Evolutionary conservation across 2,329 filamentous ascomycete genomes (phyloP).

Genomic region (Cercospora berteroae): DNA sequence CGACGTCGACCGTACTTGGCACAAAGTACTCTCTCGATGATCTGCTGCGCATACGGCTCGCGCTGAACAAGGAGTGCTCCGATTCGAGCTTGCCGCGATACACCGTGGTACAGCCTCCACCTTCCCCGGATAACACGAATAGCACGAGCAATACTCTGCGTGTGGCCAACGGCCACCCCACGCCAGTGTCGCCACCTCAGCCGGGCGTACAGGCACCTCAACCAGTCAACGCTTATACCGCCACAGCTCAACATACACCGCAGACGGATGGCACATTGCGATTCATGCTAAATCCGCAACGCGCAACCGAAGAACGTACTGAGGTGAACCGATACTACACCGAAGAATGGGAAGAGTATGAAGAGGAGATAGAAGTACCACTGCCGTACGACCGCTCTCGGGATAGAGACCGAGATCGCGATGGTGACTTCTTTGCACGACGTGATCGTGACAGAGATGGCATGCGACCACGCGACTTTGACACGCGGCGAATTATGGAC

Average conservation of each 20-base stretch:
- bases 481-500: slow-evolving; percentile 12
- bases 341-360: slow-evolving; percentile 73
- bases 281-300: slow-evolving; percentile 81
- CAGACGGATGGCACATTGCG: slow-evolving; percentile 65
- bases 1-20: slow-evolving; percentile 71
- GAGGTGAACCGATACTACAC: slow-evolving; percentile 67
- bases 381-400: slow-evolving; percentile 27
- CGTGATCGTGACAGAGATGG: slow-evolving; percentile 12
- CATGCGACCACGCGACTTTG: slow-evolving; percentile 19
- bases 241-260: slow-evolving; percentile 25
- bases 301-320: slow-evolving; percentile 68
- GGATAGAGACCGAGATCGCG: slow-evolving; percentile 27
- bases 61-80: slow-evolving; percentile 78
- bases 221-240: slow-evolving; percentile 19
- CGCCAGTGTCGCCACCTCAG: slow-evolving; percentile 36
- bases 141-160: slow-evolving; percentile 33
- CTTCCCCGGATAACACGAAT: slow-evolving; percentile 38
- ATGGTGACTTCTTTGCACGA: slow-evolving; percentile 11
- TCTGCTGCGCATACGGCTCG: slow-evolving; percentile 84
- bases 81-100: slow-evolving; percentile 61
- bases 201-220: slow-evolving; percentile 23
- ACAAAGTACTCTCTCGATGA: slow-evolving; percentile 68
- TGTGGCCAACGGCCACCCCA: slow-evolving; percentile 37
- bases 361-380: slow-evolving; percentile 68
- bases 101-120: slow-evolving; percentile 40